These are phyloP conservation scores for Boletus sensibilis DNA, from an alignment of 768 basidiomycete species.

Conservation along the genomic window DNA sequence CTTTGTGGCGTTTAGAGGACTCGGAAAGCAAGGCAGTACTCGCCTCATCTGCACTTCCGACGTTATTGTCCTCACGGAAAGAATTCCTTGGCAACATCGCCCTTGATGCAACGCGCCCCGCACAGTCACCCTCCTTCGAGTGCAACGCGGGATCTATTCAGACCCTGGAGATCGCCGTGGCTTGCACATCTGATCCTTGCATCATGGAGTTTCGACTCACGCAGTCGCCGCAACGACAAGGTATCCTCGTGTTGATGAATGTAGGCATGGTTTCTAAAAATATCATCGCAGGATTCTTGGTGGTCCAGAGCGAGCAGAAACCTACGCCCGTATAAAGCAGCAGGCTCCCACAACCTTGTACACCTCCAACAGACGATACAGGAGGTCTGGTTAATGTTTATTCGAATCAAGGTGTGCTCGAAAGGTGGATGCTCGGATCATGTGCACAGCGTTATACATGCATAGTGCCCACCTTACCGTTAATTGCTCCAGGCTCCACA, in stretches of 20 bases:
- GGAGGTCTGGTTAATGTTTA: background rate
- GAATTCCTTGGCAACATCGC: slow-evolving; percentile 20
- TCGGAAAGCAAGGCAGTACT: slow-evolving; percentile 4
- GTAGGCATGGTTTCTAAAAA: background rate
- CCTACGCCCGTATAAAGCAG: background rate
- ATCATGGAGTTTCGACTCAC: slow-evolving; percentile 22
- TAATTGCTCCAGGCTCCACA: background rate
- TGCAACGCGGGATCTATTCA: slow-evolving; percentile 18
- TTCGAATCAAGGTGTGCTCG: background rate
- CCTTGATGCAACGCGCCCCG: slow-evolving; percentile 6
- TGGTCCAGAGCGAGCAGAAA: slow-evolving; percentile 20
- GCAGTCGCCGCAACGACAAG: slow-evolving; percentile 20
- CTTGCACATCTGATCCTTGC: slow-evolving; percentile 22
- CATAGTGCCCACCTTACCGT: background rate
- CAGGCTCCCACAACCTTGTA: background rate
- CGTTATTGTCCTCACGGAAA: slow-evolving; percentile 5
- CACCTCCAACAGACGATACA: background rate
- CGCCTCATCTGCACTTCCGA: slow-evolving; percentile 9
- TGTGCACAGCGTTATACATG: background rate
- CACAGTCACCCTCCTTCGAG: slow-evolving; percentile 12
- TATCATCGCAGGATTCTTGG: slow-evolving; percentile 13
- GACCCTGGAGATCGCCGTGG: slow-evolving; percentile 23
- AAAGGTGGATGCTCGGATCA: background rate
- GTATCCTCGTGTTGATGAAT: slow-evolving; percentile 7
- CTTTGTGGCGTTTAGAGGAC: slow-evolving; percentile 20